Base-by-base conservation (phyloP, 2,329 filamentous ascomycete genomes). In the Rhynchosporium agropyri region DNA sequence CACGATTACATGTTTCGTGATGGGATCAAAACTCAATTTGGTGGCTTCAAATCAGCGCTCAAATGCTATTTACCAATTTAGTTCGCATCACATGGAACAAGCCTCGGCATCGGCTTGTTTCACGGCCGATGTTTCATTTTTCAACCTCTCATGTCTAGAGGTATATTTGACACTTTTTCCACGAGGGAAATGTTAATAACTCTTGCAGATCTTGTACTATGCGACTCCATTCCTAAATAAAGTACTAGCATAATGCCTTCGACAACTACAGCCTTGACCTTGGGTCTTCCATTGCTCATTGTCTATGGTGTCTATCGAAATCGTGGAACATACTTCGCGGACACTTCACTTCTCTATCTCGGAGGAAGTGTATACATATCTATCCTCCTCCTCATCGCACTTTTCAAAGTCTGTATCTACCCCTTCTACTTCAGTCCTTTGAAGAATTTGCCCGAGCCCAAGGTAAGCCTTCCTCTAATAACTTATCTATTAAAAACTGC, bases 341-440 rank as follows among this genome's bases (percentile, higher is more conserved):
- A 57, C 4, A 31, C 38, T 2, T 57, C 54, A n/a, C 26, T 57
- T 33, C 13, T 26, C 2, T 9, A 33, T 3, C 9, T 29, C 1
- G 54, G 38, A 46, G 42, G 38, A 43, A 12, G 13, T 9, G 42
- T 33, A 2, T 57, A 57, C 54, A 26, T 45, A 28, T 57, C n/a
- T 15, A 43, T 57, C 54, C 54, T 57, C 3, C 3, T 36, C 1
- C 10, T 45, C 8, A n/a, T 46, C 1, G 40, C 40, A 13, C 12
- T 46, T 1, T 57, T 45, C 42, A 43, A 57, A 9, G 6, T 57
- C 7, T 57, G 31, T 13, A 31, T 57, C 9, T 57, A 57, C n/a
- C 54, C 54, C 5, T 57, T 57, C 29, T 43, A 43, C 29, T 28
- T 58, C 31, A 58, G 56, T 38, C 56, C 56, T 5, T 10, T 58